Base-by-base conservation (phyloP, 371 early-diverging fungal species). In the Polyrhizophydium stewartii region DNA sequence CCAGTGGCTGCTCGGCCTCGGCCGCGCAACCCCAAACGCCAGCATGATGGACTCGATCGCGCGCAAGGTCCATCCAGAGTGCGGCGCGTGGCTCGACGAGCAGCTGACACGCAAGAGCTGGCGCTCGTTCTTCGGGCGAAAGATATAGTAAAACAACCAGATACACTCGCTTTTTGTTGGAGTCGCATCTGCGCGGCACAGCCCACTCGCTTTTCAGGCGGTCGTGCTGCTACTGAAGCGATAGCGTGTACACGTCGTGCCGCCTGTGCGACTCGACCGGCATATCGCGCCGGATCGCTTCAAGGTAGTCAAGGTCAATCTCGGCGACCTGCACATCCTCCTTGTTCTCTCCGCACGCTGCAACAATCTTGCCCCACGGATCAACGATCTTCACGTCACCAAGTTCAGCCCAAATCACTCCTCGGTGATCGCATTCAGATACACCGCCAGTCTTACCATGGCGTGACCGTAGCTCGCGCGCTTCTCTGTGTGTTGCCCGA, bases 381-480 rank as follows among this genome's bases (percentile, higher is more conserved):
- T 87, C 87, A 7, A 89, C 74, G 27, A 88, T 85, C 78, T 80
- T 40, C 30, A 21, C 35, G 22, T 21, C 10, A 22, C 21, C 31
- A 2, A 30, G 25, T n/a, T 64, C 55, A 24, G 31, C 32, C 9
- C 21, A n/a, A 21, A 7, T 35, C 35, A 35, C 3, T 7, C 35
- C 7, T 7, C 35, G 13, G 35, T 7, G 7, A 13, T 7, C 35
- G 13, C 7, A 35, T 13, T n/a, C n/a, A n/a, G n/a, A n/a, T 3
- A 35, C 35, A 35, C 7, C 13, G 43, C 12, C 43, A 19, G 3
- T 49, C 58, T 68, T 77, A 86, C 88, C 89, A 91, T 87, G 25
- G 92, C 81, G 58, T 92, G 84, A 1, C 94, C 94, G 64, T 83
- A 92, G 62, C 89, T 89, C 22, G 67, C 64, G 38, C 92, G 81